phyloP scores from a whole-genome alignment of 2,329 filamentous ascomycete species.

The Mycocentrospora acerina region DNA sequence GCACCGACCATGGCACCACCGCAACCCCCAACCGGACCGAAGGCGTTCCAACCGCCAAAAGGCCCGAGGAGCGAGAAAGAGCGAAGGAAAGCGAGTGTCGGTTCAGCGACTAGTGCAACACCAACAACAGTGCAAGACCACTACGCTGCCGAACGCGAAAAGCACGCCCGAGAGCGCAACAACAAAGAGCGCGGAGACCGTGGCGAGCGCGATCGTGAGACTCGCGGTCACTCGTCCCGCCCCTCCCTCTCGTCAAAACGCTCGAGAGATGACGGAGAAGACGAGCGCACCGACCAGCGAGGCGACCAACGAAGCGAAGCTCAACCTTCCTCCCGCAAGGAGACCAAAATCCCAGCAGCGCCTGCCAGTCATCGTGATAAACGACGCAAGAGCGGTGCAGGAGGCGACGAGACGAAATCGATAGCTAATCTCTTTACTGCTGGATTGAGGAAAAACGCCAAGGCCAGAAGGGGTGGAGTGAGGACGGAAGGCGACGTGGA shows the following conservation, averaged over 20 bases:
- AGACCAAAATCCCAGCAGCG: slow-evolving; percentile 28
- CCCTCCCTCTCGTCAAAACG: slow-evolving; percentile 29
- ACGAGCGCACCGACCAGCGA: slow-evolving; percentile 2
- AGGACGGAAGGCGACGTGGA: slow-evolving; percentile 36
- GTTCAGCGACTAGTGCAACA: slow-evolving; percentile 2
- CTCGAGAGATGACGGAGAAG: slow-evolving; percentile 19
- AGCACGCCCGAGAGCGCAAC: slow-evolving; percentile 35
- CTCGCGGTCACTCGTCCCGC: slow-evolving; percentile 18
- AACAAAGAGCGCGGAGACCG: slow-evolving; percentile 27
- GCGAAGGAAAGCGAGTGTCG: slow-evolving; percentile 6
- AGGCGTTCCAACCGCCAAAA: slow-evolving; percentile 38
- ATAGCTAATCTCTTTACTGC: slow-evolving; percentile 34
- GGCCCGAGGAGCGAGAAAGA: slow-evolving; percentile 19
- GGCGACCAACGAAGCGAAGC: no score
- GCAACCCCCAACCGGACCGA: slow-evolving; percentile 41
- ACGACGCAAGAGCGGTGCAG: slow-evolving; percentile 26
- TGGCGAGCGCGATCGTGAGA: slow-evolving; percentile 17
- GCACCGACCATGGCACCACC: slow-evolving; percentile 31
- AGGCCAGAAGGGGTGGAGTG: slow-evolving; percentile 33
- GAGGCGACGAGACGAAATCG: slow-evolving; percentile 18
- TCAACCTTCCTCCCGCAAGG: slow-evolving; percentile 9
- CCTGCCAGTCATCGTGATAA: slow-evolving; percentile 35
- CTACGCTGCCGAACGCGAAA: slow-evolving; percentile 70
- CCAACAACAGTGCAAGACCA: slow-evolving; percentile 48
- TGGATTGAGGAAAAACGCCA: slow-evolving; percentile 34